phyloP scores from a whole-genome alignment of 169 alveolate species.

The Theileria annulata region DNA sequence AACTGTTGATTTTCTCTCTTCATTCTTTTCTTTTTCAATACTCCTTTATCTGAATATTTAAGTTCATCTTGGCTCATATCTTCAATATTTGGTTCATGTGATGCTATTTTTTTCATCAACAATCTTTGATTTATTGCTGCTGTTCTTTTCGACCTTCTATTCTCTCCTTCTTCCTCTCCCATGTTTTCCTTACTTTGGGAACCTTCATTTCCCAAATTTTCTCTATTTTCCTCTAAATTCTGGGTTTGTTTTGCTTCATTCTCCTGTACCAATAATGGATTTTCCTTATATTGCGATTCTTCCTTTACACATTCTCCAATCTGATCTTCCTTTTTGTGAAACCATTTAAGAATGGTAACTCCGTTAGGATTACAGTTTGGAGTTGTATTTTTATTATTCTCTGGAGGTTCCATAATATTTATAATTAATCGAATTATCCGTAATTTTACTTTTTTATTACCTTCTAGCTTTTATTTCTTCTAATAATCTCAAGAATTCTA shows the following conservation, averaged over 20 bases:
- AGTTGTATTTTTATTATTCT: constrained; percentile 14
- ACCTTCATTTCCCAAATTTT: neutral
- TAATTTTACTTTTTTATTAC: constrained; percentile 21
- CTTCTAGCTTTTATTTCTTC: constrained; percentile 20
- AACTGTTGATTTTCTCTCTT: constrained; percentile 10
- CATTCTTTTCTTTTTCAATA: neutral
- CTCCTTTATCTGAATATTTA: neutral
- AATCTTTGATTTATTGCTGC: constrained; percentile 30
- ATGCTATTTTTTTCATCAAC: constrained; percentile 32
- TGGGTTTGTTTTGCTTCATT: constrained; percentile 8
- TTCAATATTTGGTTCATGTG: constrained; percentile 8
- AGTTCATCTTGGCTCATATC: neutral
- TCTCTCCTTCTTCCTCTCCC: neutral
- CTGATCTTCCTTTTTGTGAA: neutral
- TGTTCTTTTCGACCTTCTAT: constrained; percentile 23
- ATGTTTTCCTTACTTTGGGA: neutral
- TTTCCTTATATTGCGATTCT: neutral
- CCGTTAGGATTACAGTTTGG: constrained; percentile 18
- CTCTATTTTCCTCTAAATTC: neutral
- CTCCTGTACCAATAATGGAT: neutral
- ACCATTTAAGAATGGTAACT: neutral
- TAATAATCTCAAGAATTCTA: neutral
- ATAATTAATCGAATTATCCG: neutral
- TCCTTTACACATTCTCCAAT: neutral
- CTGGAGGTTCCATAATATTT: neutral